Percentiles rank a stretch among this genome's conserved stretches.
Conservation (phyloP, 148 eudicot species). For the Salicornia ramosissima region DNA sequence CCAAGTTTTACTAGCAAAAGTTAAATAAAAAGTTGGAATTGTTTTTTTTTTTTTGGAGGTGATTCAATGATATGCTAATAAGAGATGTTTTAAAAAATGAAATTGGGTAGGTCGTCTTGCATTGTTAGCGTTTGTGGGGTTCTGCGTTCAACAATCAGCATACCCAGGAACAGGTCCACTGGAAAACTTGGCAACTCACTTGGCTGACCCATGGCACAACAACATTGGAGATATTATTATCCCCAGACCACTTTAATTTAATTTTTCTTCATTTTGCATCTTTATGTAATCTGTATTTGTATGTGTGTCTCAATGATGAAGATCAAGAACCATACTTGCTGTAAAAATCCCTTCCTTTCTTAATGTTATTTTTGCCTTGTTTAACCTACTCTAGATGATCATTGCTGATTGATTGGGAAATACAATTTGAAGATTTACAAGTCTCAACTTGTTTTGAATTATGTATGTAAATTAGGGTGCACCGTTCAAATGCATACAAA, state of each 20-base stretch:
- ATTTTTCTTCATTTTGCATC: conserved; percentile 22
- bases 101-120: conserved; percentile 69
- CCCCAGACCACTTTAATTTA: conserved; percentile 38
- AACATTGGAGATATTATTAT: conserved; percentile 88
- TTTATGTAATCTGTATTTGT: too few relatives aligned
- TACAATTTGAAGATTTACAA: too few relatives aligned
- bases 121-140: conserved; percentile 81
- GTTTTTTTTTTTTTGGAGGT: too few relatives aligned
- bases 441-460: too few relatives aligned
- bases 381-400: too few relatives aligned
- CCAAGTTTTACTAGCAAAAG: too few relatives aligned
- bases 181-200: conserved; percentile 97
- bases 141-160: conserved; percentile 93
- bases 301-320: not conserved
- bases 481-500: too few relatives aligned
- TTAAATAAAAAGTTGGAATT: too few relatives aligned
- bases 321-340: conserved; percentile 8
- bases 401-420: too few relatives aligned
- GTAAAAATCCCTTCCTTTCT: conserved; percentile 5
- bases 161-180: conserved; percentile 97
- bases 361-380: not conserved
- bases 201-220: conserved; percentile 99
- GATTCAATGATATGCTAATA: too few relatives aligned
- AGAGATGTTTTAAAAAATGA: too few relatives aligned
- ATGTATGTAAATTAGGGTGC: too few relatives aligned